Conservation (phyloP, 495 filamentous ascomycete species). For the Neurospora africana region DNA sequence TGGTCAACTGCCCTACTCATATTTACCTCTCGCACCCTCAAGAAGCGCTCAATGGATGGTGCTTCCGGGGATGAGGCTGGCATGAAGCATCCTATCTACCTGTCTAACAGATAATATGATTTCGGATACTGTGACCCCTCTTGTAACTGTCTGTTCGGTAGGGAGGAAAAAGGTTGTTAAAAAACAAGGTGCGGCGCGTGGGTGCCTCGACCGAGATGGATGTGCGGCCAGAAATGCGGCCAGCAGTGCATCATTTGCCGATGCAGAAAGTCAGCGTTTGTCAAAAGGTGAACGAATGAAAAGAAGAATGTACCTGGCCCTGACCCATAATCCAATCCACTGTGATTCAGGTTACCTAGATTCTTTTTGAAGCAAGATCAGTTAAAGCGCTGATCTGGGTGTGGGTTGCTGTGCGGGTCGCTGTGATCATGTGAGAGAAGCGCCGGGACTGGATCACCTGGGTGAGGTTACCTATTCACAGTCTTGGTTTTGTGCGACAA, state of each 20-base stretch:
- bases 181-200: not conserved
- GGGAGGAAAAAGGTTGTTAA: no score
- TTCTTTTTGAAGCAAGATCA: not conserved
- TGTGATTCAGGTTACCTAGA: not conserved
- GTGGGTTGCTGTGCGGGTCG: not conserved
- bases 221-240: not conserved
- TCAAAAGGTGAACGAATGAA: not conserved
- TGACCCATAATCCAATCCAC: not conserved
- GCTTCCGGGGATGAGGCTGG: not conserved
- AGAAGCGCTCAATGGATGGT: not conserved
- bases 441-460: not conserved
- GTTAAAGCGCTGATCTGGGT: not conserved
- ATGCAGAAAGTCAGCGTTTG: not conserved
- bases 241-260: not conserved
- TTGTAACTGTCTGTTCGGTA: not conserved
- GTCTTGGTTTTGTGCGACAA: not conserved
- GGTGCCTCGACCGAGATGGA: not conserved
- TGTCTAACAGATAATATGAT: not conserved
- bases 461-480: not conserved
- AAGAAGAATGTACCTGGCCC: not conserved
- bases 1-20: not conserved
- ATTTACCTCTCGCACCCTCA: not conserved
- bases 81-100: not conserved
- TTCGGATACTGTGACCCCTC: not conserved
- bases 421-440: not conserved